Evolutionary conservation across 2,329 filamentous ascomycete genomes (phyloP), one percentile per base, ranked within the genome.

Genomic region (Westerdykella ornata): DNA sequence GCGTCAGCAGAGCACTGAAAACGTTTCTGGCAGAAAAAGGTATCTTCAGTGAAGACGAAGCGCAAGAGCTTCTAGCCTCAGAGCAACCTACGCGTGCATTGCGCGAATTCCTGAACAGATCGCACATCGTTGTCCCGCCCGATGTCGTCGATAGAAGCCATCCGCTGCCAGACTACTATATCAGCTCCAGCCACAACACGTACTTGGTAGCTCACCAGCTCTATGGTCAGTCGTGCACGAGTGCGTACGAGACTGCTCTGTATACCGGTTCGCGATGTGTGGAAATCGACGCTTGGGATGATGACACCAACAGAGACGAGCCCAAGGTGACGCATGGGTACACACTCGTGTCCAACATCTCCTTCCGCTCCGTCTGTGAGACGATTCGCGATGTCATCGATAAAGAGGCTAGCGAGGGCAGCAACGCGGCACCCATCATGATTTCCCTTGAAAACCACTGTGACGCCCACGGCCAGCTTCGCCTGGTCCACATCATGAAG

Each of bases 241-340:
- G 71, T 3, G 81, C 80, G 0, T 86, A 86, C 55, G 73, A 80
- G 52, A 77, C 72, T 5, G 78, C 80, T 0, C 67, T 86, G 13
- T 68, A 65, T 20, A 76, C 79, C 0, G 82, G 82, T 1, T 80
- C 80, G 2, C 71, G 82, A 5, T 86, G 82, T 52, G 81, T 86
- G 29, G 82, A 86, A 63, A 85, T 85, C 40, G 82, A 85, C 54
- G 82, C 79, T 1, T 86, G 82, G 82, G 81, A 85, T 52, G 72
- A 81, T 36, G 69, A 74, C 29, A 74, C 79, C 7, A 61, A 82
- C 51, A 65, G 65, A 30, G 72, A 78, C 8, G 81, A 84, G 58
- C 81, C 81, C 3, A 84, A 83, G 56, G 81, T 84, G 39, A 85
- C 81, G 0, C 81, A 85, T 54, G 81, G 81, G 1, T 84, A 78